Percentiles rank a stretch among this genome's conserved stretches.
Evolutionary conservation across 495 filamentous ascomycete species (phyloP).

Genomic region (Glarea lozoyensis): DNA sequence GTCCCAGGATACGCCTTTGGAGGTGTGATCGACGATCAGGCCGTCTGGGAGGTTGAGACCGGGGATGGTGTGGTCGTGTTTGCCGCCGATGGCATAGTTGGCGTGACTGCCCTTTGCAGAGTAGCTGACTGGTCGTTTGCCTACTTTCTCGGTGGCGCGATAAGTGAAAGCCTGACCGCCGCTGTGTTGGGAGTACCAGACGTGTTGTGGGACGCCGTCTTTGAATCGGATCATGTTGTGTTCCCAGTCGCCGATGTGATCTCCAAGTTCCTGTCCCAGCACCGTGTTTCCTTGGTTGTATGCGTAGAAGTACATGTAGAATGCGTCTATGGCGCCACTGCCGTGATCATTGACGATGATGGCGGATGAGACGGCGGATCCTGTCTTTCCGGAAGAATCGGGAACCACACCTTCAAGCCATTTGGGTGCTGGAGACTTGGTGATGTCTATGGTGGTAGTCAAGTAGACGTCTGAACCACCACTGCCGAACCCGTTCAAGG

Average conservation of each 20-base stretch:
- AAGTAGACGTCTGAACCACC: conserved; percentile 34
- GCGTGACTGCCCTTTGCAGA: conserved; percentile 87
- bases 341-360: conserved; percentile 22
- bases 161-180: conserved; percentile 81
- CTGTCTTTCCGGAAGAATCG: conserved; percentile 17
- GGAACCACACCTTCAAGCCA: conserved; percentile 22
- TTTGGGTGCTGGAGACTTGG: conserved; percentile 12
- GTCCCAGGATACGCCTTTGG: conserved; percentile 88
- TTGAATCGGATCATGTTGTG: conserved; percentile 91
- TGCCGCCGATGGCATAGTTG: conserved; percentile 80
- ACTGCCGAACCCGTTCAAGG: conserved; percentile 35
- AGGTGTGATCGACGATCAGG: conserved; percentile 78
- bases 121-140: conserved; percentile 67
- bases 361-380: conserved; percentile 15
- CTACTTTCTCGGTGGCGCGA: conserved; percentile 69
- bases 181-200: conserved; percentile 85
- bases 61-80: conserved; percentile 41
- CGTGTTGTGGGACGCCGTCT: conserved; percentile 64
- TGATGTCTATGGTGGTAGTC: conserved; percentile 22
- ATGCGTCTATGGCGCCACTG: conserved; percentile 69
- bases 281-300: conserved; percentile 94
- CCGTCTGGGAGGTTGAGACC: conserved; percentile 81
- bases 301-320: conserved; percentile 99
- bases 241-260: conserved; percentile 98
- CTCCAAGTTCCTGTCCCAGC: conserved; percentile 80